Evolutionary conservation across 192 early-diverging fungal genomes (phyloP).

Genomic region (Coemansia sp.): DNA sequence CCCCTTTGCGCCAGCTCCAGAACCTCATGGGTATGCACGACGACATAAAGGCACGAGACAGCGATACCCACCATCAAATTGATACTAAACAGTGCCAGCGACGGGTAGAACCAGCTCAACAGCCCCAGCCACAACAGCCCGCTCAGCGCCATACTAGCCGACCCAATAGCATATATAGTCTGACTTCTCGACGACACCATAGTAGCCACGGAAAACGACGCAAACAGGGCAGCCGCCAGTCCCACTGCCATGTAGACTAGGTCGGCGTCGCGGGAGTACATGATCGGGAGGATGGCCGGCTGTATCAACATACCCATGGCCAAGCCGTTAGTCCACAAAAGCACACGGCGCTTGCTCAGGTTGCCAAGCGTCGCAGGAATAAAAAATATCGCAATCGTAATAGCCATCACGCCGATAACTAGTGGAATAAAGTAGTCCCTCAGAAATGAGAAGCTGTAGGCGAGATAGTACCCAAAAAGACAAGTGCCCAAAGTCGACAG

Average conservation of each 20-base stretch:
- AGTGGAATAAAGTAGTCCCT: not conserved
- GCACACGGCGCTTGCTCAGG: constrained; percentile 13
- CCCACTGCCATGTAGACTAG: constrained; percentile 26
- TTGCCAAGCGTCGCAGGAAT: constrained; percentile 15
- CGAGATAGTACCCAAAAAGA: constrained; percentile 17
- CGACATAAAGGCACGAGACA: constrained; percentile 18
- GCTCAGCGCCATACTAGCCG: constrained; percentile 1
- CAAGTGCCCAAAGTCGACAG: constrained; percentile 6
- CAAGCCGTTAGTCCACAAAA: constrained; percentile 18
- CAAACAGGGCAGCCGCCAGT: constrained; percentile 13
- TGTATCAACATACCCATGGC: constrained; percentile 11
- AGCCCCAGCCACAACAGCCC: constrained; percentile 21
- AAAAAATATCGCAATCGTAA: not conserved
- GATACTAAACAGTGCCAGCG: constrained; percentile 6
- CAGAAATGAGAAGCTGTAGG: not conserved
- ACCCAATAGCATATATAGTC: constrained; percentile 23
- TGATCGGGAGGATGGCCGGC: constrained; percentile 1
- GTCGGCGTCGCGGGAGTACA: constrained; percentile 9
- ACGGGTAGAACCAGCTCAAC: constrained; percentile 19
- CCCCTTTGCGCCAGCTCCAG: constrained; percentile 19
- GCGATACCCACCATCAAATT: constrained; percentile 16
- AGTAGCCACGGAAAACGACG: constrained; percentile 23
- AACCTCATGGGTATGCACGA: constrained; percentile 30
- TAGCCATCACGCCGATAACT: not conserved
- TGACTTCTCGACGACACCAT: constrained; percentile 20